Base-by-base conservation (phyloP, 768 basidiomycete genomes). In the Boletus speciosus region DNA sequence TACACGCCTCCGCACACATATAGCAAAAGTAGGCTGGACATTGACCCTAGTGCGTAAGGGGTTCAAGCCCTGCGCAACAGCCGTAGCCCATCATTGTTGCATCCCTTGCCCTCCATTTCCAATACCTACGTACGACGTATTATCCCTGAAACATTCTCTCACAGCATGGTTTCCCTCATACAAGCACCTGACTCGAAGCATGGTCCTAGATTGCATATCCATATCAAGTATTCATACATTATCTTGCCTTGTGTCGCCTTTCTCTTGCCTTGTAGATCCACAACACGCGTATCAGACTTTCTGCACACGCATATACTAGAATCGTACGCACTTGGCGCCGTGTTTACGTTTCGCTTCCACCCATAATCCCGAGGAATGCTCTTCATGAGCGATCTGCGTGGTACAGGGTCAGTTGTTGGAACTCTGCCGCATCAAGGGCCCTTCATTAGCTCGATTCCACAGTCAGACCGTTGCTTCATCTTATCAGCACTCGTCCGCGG, bases 261-360 rank as follows among this genome's bases (percentile, higher is more conserved):
- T 43, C 43, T 54, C 52, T 55, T 62, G 60, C 57, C 49, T 47
- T 46, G 50, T 52, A 51, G 47, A 55, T 38, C 40, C 49, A 55
- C n/a, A 3, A 37, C 47, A 54, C 38, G 7, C 42, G 43, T 45
- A 47, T 47, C 47, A 49, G 61, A 56, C 65, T 46, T 55, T 46
- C 51, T 43, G 51, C 53, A 54, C 36, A 49, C 10, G 19, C 57
- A 46, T 35, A 31, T 35, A 21, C 38, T 63, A 66, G 63, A 66
- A 41, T 47, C 44, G 51, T 55, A 47, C 35, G 45, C 51, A 62
- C 44, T 47, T 47, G 49, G 21, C 12, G 9, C 35, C 47, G 38
- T 46, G 55, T 49, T 46, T 46, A 21, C 34, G 23, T 47, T 46
- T 54, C 56, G 44, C n/a, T 52, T 61, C 6, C 39, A 47, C 46